Evolutionary conservation across 768 basidiomycete genomes (phyloP), one percentile per base, ranked within the genome.

Genomic region (Tulasnella sp.): DNA sequence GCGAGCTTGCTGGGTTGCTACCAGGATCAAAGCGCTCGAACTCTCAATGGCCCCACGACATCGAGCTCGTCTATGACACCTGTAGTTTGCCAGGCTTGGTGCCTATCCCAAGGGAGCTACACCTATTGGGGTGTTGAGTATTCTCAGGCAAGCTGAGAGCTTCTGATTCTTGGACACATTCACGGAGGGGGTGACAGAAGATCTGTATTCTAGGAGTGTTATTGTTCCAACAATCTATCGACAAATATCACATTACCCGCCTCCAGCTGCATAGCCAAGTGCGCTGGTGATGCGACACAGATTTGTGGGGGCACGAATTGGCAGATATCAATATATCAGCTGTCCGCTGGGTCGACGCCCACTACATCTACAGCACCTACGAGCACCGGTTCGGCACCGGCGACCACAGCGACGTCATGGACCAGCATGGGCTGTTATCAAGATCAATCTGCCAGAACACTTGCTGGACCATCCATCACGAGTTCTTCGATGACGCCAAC

Each of bases 221-320:
- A 38, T 32, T 53, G 52, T 27, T 34, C 41, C 1, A 47, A 38
- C 21, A 21, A 34, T 23, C 19, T 56, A 26, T 43, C 19, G 3
- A 27, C 24, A 19, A 5, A 48, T 5, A 19, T 15, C 13, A 11
- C 1, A 1, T 7, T 43, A 10, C 19, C 55, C 1, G 55, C 11
- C 27, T 56, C 24, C 15, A 29, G 52, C 11, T 64, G 63, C 45
- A 26, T 9, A 10, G 50, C 52, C 43, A 38, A 43, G 8, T 64
- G 63, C 27, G 30, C 53, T 11, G 63, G 63, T 10, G 24, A 56
- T 47, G 19, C 61, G n/a, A 19, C 32, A 8, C 43, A 64, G 54
- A 61, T 48, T 10, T 64, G 63, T 29, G 63, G 63, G 38, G 60
- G 60, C 15, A 38, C 34, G 15, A 38, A 38, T 15, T 38, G 34